A percentile compares a stretch with the other conserved stretches of the same genome.
phyloP scores from a whole-genome alignment of 2,329 filamentous ascomycete species.

The Davidsoniella virescens region DNA sequence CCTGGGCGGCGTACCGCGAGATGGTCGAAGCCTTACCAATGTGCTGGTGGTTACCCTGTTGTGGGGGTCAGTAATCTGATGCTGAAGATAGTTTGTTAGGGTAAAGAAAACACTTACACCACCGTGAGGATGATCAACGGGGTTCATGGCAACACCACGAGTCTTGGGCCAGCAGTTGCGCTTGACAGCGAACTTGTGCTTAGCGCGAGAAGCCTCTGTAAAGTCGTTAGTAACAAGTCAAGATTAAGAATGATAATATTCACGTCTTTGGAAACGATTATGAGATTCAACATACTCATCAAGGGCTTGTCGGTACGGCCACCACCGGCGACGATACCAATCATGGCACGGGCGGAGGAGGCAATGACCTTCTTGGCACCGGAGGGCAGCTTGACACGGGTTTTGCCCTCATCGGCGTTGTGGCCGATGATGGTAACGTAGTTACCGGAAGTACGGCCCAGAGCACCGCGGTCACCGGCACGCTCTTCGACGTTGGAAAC shows the following conservation, averaged over 20 bases:
- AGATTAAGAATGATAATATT: background rate
- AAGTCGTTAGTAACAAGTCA: slow-evolving; percentile 11
- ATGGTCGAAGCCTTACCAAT: slow-evolving; percentile 99
- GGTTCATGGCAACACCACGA: slow-evolving; percentile 99
- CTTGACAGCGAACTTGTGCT: slow-evolving; percentile 99
- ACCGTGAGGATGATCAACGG: slow-evolving; percentile 97
- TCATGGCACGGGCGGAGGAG: slow-evolving; percentile 89
- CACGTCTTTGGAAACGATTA: background rate
- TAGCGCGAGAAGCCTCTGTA: slow-evolving; percentile 92
- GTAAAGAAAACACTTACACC: slow-evolving; percentile 40
- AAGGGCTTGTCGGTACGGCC: slow-evolving; percentile 99
- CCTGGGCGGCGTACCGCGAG: slow-evolving; percentile 89
- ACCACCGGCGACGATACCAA: slow-evolving; percentile 98
- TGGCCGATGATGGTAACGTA: slow-evolving; percentile 97
- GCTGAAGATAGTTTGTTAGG: background rate
- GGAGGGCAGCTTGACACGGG: slow-evolving; percentile 96
- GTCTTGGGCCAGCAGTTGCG: slow-evolving; percentile 99
- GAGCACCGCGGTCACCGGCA: slow-evolving; percentile 85
- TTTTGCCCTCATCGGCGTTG: slow-evolving; percentile 99
- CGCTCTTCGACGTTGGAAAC: slow-evolving; percentile 99
- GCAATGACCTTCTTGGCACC: slow-evolving; percentile 98
- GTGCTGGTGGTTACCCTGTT: slow-evolving; percentile 97
- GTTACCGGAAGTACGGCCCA: slow-evolving; percentile 96
- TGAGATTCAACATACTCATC: slow-evolving; percentile 50
- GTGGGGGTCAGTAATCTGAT: slow-evolving; percentile 25